Base-by-base conservation (phyloP, 805 yeast species). In the Myxozyma geophila region DNA sequence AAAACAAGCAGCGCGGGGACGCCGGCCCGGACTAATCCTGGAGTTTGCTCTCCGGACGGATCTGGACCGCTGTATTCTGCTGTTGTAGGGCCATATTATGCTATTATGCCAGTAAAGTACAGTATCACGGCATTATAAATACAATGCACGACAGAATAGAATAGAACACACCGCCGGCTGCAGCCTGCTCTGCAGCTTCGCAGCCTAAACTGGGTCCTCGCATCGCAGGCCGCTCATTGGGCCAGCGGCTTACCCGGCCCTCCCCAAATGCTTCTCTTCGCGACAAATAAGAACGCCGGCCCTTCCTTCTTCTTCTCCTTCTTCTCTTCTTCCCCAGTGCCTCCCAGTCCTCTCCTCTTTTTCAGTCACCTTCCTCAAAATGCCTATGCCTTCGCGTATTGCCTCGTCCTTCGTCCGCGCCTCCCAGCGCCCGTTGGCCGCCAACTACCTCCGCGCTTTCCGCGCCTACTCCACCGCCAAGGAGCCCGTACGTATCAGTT, bases 401-500 rank as follows among this genome's bases (percentile, higher is more conserved):
- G 69, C 69, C 40, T 49, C 70, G 28, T 50, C 64, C 40, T 62
- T 66, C 56, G 61, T 63, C 37, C 68, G 68, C 62, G 64, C 65
- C 17, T 54, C 67, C 28, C 67, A 65, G 63, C 68, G 66, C 41
- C 68, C 68, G 48, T 41, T 58, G 44, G 58, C 66, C 10, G 54
- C 57, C 33, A 44, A 58, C 53, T 59, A 55, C 61, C 59, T 58
- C 48, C 63, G 59, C 40, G 60, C 68, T 28, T 33, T 63, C 39
- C 68, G 68, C 46, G 63, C 64, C 47, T 69, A 69, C 64, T 68
- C 71, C 62, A 62, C 71, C 41, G 66, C 68, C 10, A 65, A 66
- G 70, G 71, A 69, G 63, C 71, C 71, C 33, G 71, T 68, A 66
- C 23, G 71, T 68, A 15, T 37, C 36, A 9, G 17, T 9, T 7